Conservation (phyloP, 257 asterid genomes). For the Penstemon eatonii region DNA sequence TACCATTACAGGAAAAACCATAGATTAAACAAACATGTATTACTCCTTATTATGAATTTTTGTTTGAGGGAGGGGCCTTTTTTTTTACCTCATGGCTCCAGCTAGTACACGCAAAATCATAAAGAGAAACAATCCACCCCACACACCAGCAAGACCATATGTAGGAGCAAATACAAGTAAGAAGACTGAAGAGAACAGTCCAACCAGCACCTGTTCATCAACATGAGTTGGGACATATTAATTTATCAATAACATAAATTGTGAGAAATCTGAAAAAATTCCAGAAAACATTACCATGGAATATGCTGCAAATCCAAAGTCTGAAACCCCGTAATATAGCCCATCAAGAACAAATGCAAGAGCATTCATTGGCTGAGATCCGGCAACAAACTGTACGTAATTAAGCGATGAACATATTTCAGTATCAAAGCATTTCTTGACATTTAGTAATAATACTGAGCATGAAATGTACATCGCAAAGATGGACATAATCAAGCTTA, state of each 20-base stretch:
- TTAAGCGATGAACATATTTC: conserved; percentile 15
- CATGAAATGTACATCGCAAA: too few relatives aligned
- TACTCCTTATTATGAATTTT: too few relatives aligned
- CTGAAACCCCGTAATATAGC: conserved; percentile 95
- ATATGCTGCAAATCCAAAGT: conserved; percentile 87
- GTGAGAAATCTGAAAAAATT: conserved; percentile 18
- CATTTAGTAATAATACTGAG: too few relatives aligned
- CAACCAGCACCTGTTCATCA: conserved; percentile 61
- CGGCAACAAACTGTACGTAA: conserved; percentile 75
- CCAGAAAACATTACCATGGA: conserved; percentile 63
- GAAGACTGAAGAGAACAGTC: conserved; percentile 65
- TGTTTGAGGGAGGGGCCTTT: neutral
- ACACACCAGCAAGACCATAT: conserved; percentile 79
- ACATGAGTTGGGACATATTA: conserved; percentile 1
- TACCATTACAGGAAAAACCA: too few relatives aligned
- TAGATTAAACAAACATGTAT: too few relatives aligned
- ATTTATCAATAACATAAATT: conserved; percentile 11
- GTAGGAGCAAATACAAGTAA: conserved; percentile 57
- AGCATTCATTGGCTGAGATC: conserved; percentile 92
- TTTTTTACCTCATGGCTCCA: conserved; percentile 66
- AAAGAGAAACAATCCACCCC: conserved; percentile 88
- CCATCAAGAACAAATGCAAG: conserved; percentile 95
- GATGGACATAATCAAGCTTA: neutral
- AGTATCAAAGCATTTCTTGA: neutral
- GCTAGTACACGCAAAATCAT: conserved; percentile 89